phyloP scores from a whole-genome alignment of 177 flowering plant species.

The Tripterygium wilfordii region DNA sequence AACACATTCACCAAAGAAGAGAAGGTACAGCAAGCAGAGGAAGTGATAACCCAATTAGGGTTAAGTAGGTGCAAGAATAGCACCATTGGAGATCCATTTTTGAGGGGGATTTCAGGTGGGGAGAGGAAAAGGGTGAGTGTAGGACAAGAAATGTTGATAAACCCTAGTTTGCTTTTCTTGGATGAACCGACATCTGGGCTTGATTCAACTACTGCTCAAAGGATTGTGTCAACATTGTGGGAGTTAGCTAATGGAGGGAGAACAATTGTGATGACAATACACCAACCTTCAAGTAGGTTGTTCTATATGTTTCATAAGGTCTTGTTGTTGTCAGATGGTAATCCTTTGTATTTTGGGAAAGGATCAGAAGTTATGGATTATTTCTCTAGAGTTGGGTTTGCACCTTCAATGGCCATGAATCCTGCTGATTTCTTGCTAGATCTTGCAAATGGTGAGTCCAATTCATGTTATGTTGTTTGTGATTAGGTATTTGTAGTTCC shows the following conservation, averaged over 20 bases:
- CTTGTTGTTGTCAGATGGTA: conserved; percentile 64
- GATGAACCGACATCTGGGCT: conserved; percentile 89
- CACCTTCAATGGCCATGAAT: conserved; percentile 57
- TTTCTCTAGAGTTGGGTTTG: conserved; percentile 46
- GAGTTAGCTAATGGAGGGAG: conserved; percentile 54
- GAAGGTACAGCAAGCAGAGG: conserved; percentile 47
- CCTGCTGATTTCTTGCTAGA: conserved; percentile 73
- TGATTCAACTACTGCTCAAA: conserved; percentile 70
- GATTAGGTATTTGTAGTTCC: too few relatives aligned
- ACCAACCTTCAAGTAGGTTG: conserved; percentile 78
- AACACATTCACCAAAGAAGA: conserved; percentile 33
- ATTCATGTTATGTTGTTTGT: too few relatives aligned
- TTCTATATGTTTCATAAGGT: conserved; percentile 78
- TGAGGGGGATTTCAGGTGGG: conserved; percentile 53
- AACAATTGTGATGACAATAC: conserved; percentile 65
- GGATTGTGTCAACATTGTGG: conserved; percentile 53
- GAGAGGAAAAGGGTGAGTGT: conserved; percentile 52
- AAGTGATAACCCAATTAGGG: conserved; percentile 47
- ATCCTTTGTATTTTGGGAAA: conserved; percentile 50
- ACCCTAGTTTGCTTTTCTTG: conserved; percentile 63
- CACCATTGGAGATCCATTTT: conserved; percentile 28
- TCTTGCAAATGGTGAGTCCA: conserved; percentile 79
- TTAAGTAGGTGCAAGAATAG: conserved; percentile 48
- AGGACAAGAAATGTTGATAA: conserved; percentile 76
- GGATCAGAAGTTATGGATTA: conserved; percentile 48